A percentile compares a stretch with the other conserved stretches of the same genome.
These are phyloP conservation scores for Mimosa pudica DNA, from an alignment of 306 rosid genomes.

Conservation along the genomic window DNA sequence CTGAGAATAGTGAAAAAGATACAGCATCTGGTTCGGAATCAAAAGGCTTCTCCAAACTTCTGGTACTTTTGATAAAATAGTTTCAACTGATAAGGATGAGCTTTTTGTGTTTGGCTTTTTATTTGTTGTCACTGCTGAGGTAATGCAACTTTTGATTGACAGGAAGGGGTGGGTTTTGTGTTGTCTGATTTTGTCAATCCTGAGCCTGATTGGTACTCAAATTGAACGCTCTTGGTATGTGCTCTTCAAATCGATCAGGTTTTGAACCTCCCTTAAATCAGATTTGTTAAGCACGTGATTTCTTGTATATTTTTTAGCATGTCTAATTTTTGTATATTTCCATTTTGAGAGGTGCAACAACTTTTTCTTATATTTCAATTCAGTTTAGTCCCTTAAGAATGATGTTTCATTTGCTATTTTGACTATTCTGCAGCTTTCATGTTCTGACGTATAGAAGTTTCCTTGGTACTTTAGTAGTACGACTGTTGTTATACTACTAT, in stretches of 20 bases:
- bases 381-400: too few species aligned
- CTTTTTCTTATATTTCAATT: too few species aligned
- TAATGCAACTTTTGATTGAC: conserved; percentile 39
- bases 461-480: too few species aligned
- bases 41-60: conserved; percentile 54
- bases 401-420: too few species aligned
- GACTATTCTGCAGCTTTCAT: too few species aligned
- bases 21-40: conserved; percentile 43
- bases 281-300: too few species aligned
- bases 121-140: conserved; percentile 26
- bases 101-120: conserved; percentile 15
- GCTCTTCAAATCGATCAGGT: conserved; percentile 90
- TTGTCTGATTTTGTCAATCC: conserved; percentile 95
- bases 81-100: conserved; percentile 1
- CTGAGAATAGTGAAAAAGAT: conserved; percentile 39
- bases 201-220: conserved; percentile 85
- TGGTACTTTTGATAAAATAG: conserved; percentile 49
- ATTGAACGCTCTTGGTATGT: conserved; percentile 86
- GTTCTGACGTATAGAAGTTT: too few species aligned
- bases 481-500: too few species aligned
- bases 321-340: too few species aligned
- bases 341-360: too few species aligned
- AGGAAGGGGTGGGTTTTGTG: conserved; percentile 94
- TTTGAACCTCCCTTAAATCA: too few species aligned
- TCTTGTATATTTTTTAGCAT: too few species aligned